phyloP scores from a whole-genome alignment of 129 eudicot genomes.

The Helichrysum umbraculigerum region DNA sequence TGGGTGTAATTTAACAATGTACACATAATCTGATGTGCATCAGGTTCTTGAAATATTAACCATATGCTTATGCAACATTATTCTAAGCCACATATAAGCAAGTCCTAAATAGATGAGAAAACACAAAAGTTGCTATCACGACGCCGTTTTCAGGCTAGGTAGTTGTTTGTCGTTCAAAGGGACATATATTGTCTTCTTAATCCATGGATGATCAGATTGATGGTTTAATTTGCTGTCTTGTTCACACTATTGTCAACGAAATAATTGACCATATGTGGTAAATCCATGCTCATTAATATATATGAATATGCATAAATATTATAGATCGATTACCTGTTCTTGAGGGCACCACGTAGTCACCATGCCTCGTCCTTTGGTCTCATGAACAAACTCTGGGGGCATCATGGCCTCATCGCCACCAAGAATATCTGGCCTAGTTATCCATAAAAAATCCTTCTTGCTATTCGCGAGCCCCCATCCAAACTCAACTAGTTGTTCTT shows the following conservation, averaged over 20 bases:
- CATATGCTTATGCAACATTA: too few relatives aligned
- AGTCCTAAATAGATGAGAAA: too few relatives aligned
- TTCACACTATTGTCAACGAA: too few relatives aligned
- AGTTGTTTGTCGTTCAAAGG: not conserved
- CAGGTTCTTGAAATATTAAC: too few relatives aligned
- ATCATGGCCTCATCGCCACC: constrained; percentile 39
- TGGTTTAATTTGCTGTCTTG: too few relatives aligned
- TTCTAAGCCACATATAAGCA: too few relatives aligned
- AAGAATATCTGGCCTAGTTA: constrained; percentile 42
- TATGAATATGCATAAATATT: not conserved
- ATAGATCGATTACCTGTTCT: constrained; percentile 25
- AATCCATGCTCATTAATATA: too few relatives aligned
- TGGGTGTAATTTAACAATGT: too few relatives aligned
- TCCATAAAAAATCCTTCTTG: constrained; percentile 46
- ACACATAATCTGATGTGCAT: too few relatives aligned
- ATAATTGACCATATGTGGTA: too few relatives aligned
- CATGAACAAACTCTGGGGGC: constrained; percentile 32
- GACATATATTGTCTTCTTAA: not conserved
- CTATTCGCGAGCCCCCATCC: constrained; percentile 65
- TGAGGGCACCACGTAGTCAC: constrained; percentile 46
- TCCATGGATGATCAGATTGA: not conserved
- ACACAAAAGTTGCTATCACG: too few relatives aligned
- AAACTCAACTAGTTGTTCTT: constrained; percentile 45
- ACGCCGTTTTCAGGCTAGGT: too few relatives aligned
- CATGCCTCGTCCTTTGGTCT: constrained; percentile 38